A percentile compares a stretch with the other conserved stretches of the same genome.
Conservation (phyloP, 106 monocot species). For the Posidonia australis region DNA sequence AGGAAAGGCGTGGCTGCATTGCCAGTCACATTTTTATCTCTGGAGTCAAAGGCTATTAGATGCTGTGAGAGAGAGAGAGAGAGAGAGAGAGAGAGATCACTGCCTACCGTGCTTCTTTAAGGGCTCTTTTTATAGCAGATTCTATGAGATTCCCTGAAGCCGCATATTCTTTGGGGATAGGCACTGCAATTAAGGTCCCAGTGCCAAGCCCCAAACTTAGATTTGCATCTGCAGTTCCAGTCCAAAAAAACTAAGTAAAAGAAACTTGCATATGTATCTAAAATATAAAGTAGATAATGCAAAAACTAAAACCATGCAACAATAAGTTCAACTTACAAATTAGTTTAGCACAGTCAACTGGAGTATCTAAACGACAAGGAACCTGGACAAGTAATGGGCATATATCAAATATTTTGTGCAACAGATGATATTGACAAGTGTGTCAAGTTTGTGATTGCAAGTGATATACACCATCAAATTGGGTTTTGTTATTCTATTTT, state of each 20-base stretch:
- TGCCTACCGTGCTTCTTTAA: constrained; percentile 74
- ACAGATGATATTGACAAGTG: neutral
- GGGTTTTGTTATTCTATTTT: too few relatives aligned
- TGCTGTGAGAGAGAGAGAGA: neutral
- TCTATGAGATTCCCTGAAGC: constrained; percentile 84
- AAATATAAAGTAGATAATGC: neutral
- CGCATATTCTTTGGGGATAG: constrained; percentile 73
- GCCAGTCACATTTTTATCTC: constrained; percentile 54
- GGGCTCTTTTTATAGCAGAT: constrained; percentile 75
- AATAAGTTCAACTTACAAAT: constrained; percentile 39
- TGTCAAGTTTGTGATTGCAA: neutral
- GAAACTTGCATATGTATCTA: neutral
- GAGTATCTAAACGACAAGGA: constrained; percentile 68
- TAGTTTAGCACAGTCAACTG: constrained; percentile 80
- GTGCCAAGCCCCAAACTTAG: constrained; percentile 41
- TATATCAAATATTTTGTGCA: neutral
- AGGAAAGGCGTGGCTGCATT: constrained; percentile 81
- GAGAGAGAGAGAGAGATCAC: neutral
- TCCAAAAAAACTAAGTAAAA: constrained; percentile 4
- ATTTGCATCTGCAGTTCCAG: constrained; percentile 60
- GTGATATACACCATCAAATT: too few relatives aligned
- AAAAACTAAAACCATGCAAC: neutral
- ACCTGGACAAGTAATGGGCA: constrained; percentile 33
- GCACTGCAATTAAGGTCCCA: constrained; percentile 88
- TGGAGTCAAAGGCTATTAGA: constrained; percentile 7